Base-by-base conservation (phyloP, 306 rosid species). In the Rosa rugosa region DNA sequence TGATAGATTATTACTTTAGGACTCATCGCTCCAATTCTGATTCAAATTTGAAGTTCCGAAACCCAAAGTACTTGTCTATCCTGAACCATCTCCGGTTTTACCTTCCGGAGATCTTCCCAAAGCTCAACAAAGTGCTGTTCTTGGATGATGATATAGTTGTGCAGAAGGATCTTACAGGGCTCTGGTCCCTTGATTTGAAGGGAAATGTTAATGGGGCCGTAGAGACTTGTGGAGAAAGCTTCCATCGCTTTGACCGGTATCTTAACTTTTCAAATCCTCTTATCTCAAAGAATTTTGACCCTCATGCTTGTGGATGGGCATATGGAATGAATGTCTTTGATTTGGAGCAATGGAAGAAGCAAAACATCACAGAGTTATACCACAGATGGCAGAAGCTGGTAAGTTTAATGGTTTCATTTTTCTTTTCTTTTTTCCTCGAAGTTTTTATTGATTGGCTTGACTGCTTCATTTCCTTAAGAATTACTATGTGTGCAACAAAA, bases 281-380 rank as follows among this genome's bases (percentile, higher is more conserved):
- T 42, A 95, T 95, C 79, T 87, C 99, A 1, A 91, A 86, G 88
- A 90, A 89, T 62, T 95, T 95, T 77, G 94, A 95, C 76, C 89
- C 99, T 2, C 98, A 18, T 80, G 98, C 99, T 68, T 95, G 99
- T 85, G 99, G 99, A 68, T 95, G 99, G 99, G 99, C 99, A 11
- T 95, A 93, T 80, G 99, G 99, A 45, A 95, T 95, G 99, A 95
- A 95, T 83, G 63, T 95, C 81, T 95, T 95, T 79, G 98, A 95
- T 84, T 88, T 95, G 89, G 85, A 76, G 47, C 87, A 95, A 86
- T 95, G 99, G 99, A 91, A 85, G 94, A 90, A 90, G 88, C 99
- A 95, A 86, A 90, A 93, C 81, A 89, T 91, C 88, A 95, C 99
- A 2, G 92, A 87, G 79, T 90, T 93, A 80, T 95, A 95, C 83